Conservation (phyloP, 2,329 filamentous ascomycete genomes). For the Teratosphaeria nubilosa region DNA sequence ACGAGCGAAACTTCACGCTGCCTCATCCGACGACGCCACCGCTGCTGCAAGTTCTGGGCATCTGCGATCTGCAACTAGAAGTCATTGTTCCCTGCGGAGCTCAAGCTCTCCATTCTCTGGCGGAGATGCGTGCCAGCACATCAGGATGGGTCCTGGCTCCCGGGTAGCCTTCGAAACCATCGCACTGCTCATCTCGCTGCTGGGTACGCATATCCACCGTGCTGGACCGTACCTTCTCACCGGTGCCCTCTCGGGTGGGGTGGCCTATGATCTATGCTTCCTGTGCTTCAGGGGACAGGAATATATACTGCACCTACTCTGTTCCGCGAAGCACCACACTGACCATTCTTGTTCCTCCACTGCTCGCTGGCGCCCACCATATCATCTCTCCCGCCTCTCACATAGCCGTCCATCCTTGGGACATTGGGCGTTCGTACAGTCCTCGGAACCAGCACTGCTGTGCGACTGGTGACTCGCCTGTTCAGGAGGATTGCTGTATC, state of each 20-base stretch:
- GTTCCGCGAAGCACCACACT: not conserved
- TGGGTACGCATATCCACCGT: slow-evolving; percentile 6
- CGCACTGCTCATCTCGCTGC: slow-evolving; percentile 16
- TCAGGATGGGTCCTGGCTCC: slow-evolving; percentile 46
- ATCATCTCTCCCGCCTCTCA: slow-evolving; percentile 4
- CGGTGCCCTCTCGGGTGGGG: slow-evolving; percentile 19
- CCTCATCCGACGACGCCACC: slow-evolving; percentile 1
- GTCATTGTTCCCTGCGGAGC: slow-evolving; percentile 21
- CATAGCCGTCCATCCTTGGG: slow-evolving; percentile 2
- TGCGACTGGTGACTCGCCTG: slow-evolving; percentile 15
- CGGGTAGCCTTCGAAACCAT: slow-evolving; percentile 17
- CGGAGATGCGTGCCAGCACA: slow-evolving; percentile 81
- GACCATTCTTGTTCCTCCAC: slow-evolving; percentile 3
- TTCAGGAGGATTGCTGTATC: slow-evolving; percentile 19
- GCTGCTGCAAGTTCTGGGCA: slow-evolving; percentile 13
- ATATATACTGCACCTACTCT: slow-evolving; percentile 6
- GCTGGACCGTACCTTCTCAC: slow-evolving; percentile 11
- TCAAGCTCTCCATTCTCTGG: slow-evolving; percentile 53
- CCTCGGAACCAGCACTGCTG: slow-evolving; percentile 13
- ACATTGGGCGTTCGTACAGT: slow-evolving; percentile 1
- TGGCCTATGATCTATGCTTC: slow-evolving; percentile 9
- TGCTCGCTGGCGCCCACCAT: slow-evolving; percentile 6
- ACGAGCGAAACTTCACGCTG: slow-evolving; percentile 7
- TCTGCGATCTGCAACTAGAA: slow-evolving; percentile 23
- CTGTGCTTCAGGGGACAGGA: not conserved